Conservation (phyloP, 305 asterid species). For the Striga hermonthica region DNA sequence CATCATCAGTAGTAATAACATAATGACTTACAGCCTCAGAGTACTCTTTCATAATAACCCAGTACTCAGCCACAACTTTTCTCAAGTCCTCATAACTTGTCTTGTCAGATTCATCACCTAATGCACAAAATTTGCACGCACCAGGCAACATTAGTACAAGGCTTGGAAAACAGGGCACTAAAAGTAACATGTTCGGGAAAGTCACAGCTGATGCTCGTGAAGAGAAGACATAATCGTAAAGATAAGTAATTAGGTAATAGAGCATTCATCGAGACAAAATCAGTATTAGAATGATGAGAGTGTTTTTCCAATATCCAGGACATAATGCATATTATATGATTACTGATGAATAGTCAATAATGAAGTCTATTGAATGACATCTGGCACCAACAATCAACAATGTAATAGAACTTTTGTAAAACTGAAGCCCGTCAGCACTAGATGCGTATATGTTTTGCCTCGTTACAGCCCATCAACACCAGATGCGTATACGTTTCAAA, state of each 20-base stretch:
- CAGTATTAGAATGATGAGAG: not conserved
- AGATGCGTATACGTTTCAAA: too few relatives aligned
- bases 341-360: too few relatives aligned
- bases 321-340: too few relatives aligned
- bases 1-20: too few relatives aligned
- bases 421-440: too few relatives aligned
- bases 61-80: constrained; percentile 51
- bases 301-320: not conserved
- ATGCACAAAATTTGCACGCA: constrained; percentile 27
- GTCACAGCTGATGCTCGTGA: too few relatives aligned
- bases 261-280: not conserved
- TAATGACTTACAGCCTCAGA: constrained; percentile 60
- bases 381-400: too few relatives aligned
- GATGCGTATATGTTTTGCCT: too few relatives aligned
- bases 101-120: constrained; percentile 51
- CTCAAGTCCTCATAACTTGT: constrained; percentile 54
- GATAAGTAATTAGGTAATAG: not conserved
- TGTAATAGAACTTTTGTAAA: too few relatives aligned
- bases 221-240: too few relatives aligned
- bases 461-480: too few relatives aligned
- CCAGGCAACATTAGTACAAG: not conserved
- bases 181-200: not conserved
- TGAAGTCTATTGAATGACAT: too few relatives aligned
- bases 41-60: constrained; percentile 65
- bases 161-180: not conserved